A percentile compares a stretch with the other conserved stretches of the same genome.
Evolutionary conservation across 352 stramenopile genomes (phyloP).

Genomic region (Phytophthora constricta): DNA sequence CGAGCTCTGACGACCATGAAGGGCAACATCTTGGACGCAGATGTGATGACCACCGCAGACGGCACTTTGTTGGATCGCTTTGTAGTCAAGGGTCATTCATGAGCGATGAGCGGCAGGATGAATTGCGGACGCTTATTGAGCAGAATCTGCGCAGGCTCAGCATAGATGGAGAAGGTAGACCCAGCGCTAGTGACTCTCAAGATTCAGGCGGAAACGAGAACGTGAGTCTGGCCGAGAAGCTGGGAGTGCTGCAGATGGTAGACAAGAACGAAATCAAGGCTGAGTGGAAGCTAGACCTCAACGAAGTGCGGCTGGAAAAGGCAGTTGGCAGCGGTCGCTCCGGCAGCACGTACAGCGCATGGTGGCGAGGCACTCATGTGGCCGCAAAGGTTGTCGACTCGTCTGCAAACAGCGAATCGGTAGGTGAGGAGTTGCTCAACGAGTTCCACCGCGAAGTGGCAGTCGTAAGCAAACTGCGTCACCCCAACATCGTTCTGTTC

Average conservation of each 20-base stretch:
- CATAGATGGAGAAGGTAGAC: constrained; percentile 48
- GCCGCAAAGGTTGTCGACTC: constrained; percentile 83
- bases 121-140: constrained; percentile 74
- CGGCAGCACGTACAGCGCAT: constrained; percentile 80
- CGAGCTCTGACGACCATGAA: constrained; percentile 84
- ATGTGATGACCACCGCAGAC: constrained; percentile 88
- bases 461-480: constrained; percentile 84
- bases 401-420: constrained; percentile 64
- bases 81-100: constrained; percentile 84
- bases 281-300: constrained; percentile 81
- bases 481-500: constrained; percentile 89
- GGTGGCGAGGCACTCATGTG: constrained; percentile 82
- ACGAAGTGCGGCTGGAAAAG: constrained; percentile 76
- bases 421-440: constrained; percentile 84
- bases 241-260: constrained; percentile 81
- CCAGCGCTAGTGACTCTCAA: constrained; percentile 23
- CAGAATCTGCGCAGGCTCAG: constrained; percentile 77
- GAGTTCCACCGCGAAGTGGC: constrained; percentile 88
- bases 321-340: constrained; percentile 75
- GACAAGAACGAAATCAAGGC: constrained; percentile 88
- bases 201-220: constrained; percentile 29
- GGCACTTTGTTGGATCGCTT: constrained; percentile 84
- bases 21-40: constrained; percentile 85
- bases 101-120: constrained; percentile 74
- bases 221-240: constrained; percentile 65